Conservation (phyloP, 495 filamentous ascomycete genomes). For the Xylaria cubensis region DNA sequence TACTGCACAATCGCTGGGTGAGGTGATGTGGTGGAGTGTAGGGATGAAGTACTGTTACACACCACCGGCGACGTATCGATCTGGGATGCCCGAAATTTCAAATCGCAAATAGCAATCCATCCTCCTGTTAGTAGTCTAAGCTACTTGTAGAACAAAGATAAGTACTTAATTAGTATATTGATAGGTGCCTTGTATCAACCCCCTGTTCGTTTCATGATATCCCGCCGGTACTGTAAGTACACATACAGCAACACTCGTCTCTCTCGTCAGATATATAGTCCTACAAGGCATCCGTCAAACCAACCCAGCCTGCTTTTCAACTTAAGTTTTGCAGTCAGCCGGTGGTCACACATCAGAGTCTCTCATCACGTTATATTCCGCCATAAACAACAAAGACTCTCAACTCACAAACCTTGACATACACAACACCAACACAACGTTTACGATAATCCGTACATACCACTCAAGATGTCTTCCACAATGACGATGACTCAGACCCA, state of each 20-base stretch:
- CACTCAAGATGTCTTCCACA: constrained; percentile 25
- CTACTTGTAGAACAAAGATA: neutral
- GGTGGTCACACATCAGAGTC: neutral
- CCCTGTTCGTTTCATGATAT: constrained; percentile 13
- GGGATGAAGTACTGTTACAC: neutral
- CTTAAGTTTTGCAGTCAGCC: neutral
- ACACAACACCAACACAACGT: constrained; percentile 1
- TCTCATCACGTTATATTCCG: constrained; percentile 5
- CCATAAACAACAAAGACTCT: neutral
- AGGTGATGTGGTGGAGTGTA: neutral
- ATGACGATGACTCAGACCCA: constrained; percentile 29
- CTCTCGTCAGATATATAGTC: constrained; percentile 28
- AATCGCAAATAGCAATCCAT: constrained; percentile 15
- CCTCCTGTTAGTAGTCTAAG: neutral
- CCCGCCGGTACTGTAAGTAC: neutral
- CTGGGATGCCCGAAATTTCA: constrained; percentile 20
- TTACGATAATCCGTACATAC: neutral
- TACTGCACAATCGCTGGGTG: neutral
- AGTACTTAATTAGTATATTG: constrained; percentile 5
- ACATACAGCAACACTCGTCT: neutral
- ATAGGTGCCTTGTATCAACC: neutral
- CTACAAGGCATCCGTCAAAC: constrained; percentile 19
- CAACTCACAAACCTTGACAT: neutral
- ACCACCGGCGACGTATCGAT: constrained; percentile 9
- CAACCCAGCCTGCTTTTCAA: neutral